These are phyloP conservation scores for Paragyromitra xinjiangensis DNA, from an alignment of 495 filamentous ascomycete species.

Conservation along the genomic window DNA sequence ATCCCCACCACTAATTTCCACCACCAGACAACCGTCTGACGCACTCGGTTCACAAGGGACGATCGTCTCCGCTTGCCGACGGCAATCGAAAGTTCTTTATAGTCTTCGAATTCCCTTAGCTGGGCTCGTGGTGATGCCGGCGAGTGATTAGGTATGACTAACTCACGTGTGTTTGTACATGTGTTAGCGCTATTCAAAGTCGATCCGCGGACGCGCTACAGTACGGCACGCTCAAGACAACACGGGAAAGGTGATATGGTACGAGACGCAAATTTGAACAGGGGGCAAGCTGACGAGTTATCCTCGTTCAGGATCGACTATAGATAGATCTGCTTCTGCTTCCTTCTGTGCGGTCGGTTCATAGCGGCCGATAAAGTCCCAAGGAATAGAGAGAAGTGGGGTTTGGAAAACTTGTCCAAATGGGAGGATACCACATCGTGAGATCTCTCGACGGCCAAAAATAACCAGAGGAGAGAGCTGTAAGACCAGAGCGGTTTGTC, in stretches of 20 bases:
- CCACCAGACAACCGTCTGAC: neutral
- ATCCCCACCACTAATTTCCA: neutral
- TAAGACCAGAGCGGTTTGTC: neutral
- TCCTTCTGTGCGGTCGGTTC: neutral
- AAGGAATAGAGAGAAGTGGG: neutral
- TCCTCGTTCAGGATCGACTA: neutral
- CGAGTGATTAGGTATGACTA: neutral
- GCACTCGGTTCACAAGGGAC: neutral
- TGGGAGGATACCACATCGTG: neutral
- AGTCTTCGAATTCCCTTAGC: neutral
- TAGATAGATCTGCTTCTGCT: neutral
- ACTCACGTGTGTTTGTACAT: neutral
- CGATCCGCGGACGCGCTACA: neutral
- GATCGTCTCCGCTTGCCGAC: neutral
- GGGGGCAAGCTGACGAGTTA: neutral
- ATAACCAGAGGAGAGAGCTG: neutral
- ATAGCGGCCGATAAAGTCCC: conserved; percentile 1
- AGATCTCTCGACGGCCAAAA: neutral
- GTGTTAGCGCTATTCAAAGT: neutral
- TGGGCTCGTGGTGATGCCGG: neutral
- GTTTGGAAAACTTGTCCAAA: neutral
- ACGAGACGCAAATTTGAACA: neutral
- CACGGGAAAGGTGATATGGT: neutral
- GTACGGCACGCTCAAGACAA: neutral
- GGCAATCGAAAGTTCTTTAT: neutral